Evolutionary conservation across 2,329 filamentous ascomycete genomes (phyloP).

Genomic region (Aphanocladium album): DNA sequence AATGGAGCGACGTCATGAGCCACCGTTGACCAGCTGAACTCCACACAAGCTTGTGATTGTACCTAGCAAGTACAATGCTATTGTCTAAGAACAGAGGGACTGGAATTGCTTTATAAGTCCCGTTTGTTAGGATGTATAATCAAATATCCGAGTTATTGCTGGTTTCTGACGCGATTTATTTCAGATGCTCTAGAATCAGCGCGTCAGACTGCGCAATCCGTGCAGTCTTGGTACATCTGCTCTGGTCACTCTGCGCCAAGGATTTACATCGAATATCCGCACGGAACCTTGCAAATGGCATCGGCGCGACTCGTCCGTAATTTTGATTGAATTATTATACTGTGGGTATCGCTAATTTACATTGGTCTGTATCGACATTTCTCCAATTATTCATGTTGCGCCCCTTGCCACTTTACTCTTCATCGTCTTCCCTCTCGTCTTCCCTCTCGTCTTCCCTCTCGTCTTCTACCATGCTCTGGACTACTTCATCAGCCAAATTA

Average conservation of each 20-base stretch:
- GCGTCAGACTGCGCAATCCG: too few relatives aligned
- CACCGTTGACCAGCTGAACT: slow-evolving; percentile 1
- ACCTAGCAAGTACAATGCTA: background rate
- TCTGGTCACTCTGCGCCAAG: background rate
- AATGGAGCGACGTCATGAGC: slow-evolving; percentile 11
- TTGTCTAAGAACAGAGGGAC: background rate
- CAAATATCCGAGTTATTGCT: too few relatives aligned
- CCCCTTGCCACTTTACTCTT: slow-evolving; percentile 19
- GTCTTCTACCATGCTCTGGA: slow-evolving; percentile 25
- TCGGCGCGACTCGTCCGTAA: background rate
- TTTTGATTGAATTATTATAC: background rate
- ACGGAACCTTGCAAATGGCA: background rate
- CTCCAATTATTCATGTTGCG: background rate
- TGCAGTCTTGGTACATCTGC: too few relatives aligned
- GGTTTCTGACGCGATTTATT: background rate
- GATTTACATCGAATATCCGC: background rate
- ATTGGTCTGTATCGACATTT: background rate
- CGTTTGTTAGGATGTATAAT: too few relatives aligned
- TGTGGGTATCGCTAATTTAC: slow-evolving; percentile 9
- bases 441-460: slow-evolving; percentile 25
- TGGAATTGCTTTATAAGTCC: background rate
- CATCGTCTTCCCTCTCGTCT: slow-evolving; percentile 23
- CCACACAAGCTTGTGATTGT: slow-evolving; percentile 11
- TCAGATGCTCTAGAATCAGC: too few relatives aligned
- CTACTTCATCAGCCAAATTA: slow-evolving; percentile 27